A percentile compares a stretch with the other conserved stretches of the same genome.
These are phyloP conservation scores for Cyberlindnera lachancei DNA, from an alignment of 805 yeast genomes.

Conservation along the genomic window DNA sequence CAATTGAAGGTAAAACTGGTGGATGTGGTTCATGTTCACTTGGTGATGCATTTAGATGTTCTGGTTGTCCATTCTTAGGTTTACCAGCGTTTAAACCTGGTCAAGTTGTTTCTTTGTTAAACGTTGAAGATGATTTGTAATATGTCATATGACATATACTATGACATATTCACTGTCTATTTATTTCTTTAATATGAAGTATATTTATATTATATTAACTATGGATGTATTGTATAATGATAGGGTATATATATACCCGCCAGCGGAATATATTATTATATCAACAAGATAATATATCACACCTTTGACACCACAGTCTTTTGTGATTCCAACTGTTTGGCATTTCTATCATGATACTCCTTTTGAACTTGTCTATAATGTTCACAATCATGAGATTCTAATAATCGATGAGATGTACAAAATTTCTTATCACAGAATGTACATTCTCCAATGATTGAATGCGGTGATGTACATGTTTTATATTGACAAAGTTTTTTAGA, in stretches of 20 bases:
- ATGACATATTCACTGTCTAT: too few relatives aligned
- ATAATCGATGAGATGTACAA: conserved; percentile 57
- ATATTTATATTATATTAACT: too few relatives aligned
- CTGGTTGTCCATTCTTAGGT: conserved; percentile 96
- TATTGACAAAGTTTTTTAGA: conserved; percentile 23
- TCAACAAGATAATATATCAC: too few relatives aligned
- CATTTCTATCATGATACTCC: conserved; percentile 55
- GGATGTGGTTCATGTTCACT: conserved; percentile 96
- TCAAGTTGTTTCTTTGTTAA: conserved; percentile 70
- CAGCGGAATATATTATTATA: too few relatives aligned
- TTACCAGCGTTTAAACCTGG: conserved; percentile 99
- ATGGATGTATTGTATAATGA: too few relatives aligned
- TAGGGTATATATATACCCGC: too few relatives aligned
- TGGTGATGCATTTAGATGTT: conserved; percentile 98
- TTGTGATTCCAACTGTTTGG: conserved; percentile 52
- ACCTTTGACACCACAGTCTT: conserved; percentile 53
- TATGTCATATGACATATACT: too few relatives aligned
- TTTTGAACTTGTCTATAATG: conserved; percentile 55
- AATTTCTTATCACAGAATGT: conserved; percentile 55
- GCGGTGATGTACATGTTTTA: conserved; percentile 20
- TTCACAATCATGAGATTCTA: conserved; percentile 54
- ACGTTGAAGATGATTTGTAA: conserved; percentile 72
- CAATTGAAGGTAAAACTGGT: conserved; percentile 94
- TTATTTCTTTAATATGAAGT: too few relatives aligned
- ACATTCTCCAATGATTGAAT: conserved; percentile 54